Evolutionary conservation across 805 yeast genomes (phyloP).

Genomic region (Saturnispora kantuleensis): DNA sequence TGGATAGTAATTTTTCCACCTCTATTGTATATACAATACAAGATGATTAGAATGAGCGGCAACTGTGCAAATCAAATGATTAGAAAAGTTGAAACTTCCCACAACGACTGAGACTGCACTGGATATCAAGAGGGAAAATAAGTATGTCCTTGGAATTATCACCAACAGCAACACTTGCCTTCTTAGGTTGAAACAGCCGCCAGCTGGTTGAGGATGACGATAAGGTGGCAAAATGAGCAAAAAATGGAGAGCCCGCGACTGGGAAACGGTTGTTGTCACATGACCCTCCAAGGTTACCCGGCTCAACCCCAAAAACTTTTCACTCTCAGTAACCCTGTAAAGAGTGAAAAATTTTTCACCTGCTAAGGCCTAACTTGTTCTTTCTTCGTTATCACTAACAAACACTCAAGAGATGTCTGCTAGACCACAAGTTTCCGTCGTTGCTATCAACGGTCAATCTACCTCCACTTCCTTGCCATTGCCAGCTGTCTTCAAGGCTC

Average conservation of each 20-base stretch:
- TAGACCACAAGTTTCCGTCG: constrained; percentile 96
- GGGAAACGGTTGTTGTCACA: background rate
- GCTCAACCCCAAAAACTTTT: background rate
- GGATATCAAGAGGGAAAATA: too few species aligned
- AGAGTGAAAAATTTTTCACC: constrained; percentile 7
- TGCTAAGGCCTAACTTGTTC: background rate
- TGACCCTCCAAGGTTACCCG: background rate
- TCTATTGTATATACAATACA: too few species aligned
- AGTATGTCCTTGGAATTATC: too few species aligned
- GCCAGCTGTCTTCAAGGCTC: constrained; percentile 99
- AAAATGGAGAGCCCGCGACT: background rate
- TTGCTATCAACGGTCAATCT: constrained; percentile 75
- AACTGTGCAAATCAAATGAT: too few species aligned
- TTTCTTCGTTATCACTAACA: constrained; percentile 5
- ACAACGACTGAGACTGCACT: too few species aligned
- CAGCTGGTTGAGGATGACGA: too few species aligned
- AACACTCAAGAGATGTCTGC: constrained; percentile 25
- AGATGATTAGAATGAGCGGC: too few species aligned
- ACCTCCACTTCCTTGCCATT: constrained; percentile 77
- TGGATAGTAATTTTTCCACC: too few species aligned
- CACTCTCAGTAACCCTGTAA: background rate
- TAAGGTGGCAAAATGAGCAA: too few species aligned
- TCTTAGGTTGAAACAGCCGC: too few species aligned
- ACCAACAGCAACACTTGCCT: too few species aligned
- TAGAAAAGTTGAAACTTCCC: too few species aligned